These are phyloP conservation scores for Tylopilus sp. DNA, from an alignment of 1,284 basidiomycete species.

Conservation along the genomic window DNA sequence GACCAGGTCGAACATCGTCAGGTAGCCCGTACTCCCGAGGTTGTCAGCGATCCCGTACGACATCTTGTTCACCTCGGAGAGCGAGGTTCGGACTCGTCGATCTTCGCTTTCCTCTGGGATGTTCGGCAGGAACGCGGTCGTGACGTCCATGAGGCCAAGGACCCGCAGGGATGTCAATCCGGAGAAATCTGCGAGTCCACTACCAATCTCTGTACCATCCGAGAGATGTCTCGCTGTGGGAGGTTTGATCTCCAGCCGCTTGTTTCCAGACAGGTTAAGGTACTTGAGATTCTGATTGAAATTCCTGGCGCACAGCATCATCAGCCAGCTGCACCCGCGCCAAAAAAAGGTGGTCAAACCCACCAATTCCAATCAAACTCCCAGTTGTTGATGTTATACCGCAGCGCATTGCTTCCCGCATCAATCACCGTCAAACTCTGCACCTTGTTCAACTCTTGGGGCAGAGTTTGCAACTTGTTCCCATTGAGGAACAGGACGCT, in stretches of 20 bases:
- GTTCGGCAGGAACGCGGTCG: slow-evolving; percentile 73
- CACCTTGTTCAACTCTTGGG: slow-evolving; percentile 86
- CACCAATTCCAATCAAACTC: slow-evolving; percentile 99
- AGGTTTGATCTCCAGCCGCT: slow-evolving; percentile 84
- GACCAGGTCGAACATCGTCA: slow-evolving; percentile 93
- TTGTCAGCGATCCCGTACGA: slow-evolving; percentile 97
- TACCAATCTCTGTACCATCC: slow-evolving; percentile 22
- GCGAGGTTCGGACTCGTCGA: slow-evolving; percentile 88
- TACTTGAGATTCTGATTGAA: slow-evolving; percentile 93
- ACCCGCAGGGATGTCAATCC: slow-evolving; percentile 80
- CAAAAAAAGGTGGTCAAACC: slow-evolving; percentile 20
- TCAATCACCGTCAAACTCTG: slow-evolving; percentile 82
- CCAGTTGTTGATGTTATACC: slow-evolving; percentile 99
- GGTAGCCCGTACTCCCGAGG: slow-evolving; percentile 74
- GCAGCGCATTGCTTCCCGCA: slow-evolving; percentile 91
- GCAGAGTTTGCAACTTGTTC: slow-evolving; percentile 91
- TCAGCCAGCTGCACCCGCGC: slow-evolving; percentile 1
- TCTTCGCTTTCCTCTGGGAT: slow-evolving; percentile 92
- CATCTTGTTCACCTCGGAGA: slow-evolving; percentile 90
- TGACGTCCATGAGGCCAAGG: slow-evolving; percentile 97
- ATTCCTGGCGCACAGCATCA: slow-evolving; percentile 63
- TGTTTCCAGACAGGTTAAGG: slow-evolving; percentile 86
- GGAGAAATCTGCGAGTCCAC: slow-evolving; percentile 80
- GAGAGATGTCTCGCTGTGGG: slow-evolving; percentile 20
- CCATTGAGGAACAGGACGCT: slow-evolving; percentile 88